These are phyloP conservation scores for Phaeodactylum tricornutum DNA, from an alignment of 108 stramenopile species.

Conservation along the genomic window DNA sequence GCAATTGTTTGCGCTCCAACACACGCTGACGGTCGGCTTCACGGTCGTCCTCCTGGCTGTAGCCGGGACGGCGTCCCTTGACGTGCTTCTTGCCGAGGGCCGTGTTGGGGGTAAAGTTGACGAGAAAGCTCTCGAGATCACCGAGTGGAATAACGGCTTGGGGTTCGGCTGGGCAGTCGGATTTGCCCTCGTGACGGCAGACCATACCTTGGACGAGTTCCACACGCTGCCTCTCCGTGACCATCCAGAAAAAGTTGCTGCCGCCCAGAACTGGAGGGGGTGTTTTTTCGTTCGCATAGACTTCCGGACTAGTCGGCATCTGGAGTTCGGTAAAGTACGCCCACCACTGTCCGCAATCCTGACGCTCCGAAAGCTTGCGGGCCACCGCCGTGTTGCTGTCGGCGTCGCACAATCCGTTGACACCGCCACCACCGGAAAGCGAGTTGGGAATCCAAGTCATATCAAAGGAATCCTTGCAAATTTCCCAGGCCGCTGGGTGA, in stretches of 20 bases:
- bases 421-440: conserved; percentile 59
- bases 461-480: conserved; percentile 82
- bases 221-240: conserved; percentile 71
- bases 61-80: conserved; percentile 65
- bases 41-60: conserved; percentile 57
- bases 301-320: conserved; percentile 74
- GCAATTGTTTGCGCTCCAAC: conserved; percentile 74
- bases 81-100: conserved; percentile 79
- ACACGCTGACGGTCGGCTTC: conserved; percentile 61
- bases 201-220: conserved; percentile 60
- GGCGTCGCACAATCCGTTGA: conserved; percentile 47
- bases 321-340: conserved; percentile 79
- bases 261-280: conserved; percentile 71
- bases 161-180: conserved; percentile 43
- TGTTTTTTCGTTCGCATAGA: conserved; percentile 76
- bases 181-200: conserved; percentile 31
- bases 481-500: conserved; percentile 84
- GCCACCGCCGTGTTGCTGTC: conserved; percentile 5
- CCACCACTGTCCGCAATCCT: conserved; percentile 83
- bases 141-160: conserved; percentile 81
- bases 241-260: conserved; percentile 78
- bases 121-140: conserved; percentile 69
- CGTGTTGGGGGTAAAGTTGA: conserved; percentile 83
- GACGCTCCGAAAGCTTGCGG: conserved; percentile 9
- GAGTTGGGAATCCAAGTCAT: conserved; percentile 78